These are phyloP conservation scores for Kodamaea kaohsiungensis DNA, from an alignment of 805 yeast species.

Conservation along the genomic window DNA sequence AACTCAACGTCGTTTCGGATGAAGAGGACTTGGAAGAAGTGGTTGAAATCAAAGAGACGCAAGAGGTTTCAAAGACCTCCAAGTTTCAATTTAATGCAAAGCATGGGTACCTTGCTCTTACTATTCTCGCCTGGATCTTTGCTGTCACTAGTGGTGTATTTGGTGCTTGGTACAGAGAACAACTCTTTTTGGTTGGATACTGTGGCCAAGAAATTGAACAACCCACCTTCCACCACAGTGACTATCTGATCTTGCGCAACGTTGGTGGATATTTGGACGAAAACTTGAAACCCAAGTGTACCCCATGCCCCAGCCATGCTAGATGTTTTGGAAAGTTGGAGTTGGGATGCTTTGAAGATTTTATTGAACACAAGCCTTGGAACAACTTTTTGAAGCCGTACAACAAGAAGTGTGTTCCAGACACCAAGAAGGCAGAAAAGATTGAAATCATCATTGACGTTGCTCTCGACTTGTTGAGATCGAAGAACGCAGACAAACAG, in stretches of 20 bases:
- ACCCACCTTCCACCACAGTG: slow-evolving; percentile 38
- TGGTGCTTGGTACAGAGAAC: slow-evolving; percentile 64
- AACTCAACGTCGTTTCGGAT: slow-evolving; percentile 11
- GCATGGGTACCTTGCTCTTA: slow-evolving; percentile 6
- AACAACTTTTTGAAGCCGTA: slow-evolving; percentile 51
- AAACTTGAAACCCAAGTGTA: slow-evolving; percentile 60
- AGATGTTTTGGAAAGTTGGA: slow-evolving; percentile 63
- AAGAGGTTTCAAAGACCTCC: background rate
- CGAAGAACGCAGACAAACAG: slow-evolving; percentile 62
- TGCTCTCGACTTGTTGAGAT: slow-evolving; percentile 64
- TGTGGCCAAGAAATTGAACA: slow-evolving; percentile 64
- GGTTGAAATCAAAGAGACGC: background rate
- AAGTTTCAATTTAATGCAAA: background rate
- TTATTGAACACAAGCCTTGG: slow-evolving; percentile 52
- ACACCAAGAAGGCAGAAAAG: slow-evolving; percentile 67
- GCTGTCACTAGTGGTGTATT: slow-evolving; percentile 38
- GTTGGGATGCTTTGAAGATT: slow-evolving; percentile 73
- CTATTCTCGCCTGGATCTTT: slow-evolving; percentile 20
- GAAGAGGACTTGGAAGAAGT: slow-evolving; percentile 13
- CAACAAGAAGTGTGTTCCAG: slow-evolving; percentile 62
- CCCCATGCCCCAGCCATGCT: slow-evolving; percentile 80
- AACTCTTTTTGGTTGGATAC: slow-evolving; percentile 64
- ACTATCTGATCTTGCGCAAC: slow-evolving; percentile 28
- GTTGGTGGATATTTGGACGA: slow-evolving; percentile 49
- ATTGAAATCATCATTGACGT: slow-evolving; percentile 65